Conservation (phyloP, 768 basidiomycete genomes). For the Tylopilus felleus region DNA sequence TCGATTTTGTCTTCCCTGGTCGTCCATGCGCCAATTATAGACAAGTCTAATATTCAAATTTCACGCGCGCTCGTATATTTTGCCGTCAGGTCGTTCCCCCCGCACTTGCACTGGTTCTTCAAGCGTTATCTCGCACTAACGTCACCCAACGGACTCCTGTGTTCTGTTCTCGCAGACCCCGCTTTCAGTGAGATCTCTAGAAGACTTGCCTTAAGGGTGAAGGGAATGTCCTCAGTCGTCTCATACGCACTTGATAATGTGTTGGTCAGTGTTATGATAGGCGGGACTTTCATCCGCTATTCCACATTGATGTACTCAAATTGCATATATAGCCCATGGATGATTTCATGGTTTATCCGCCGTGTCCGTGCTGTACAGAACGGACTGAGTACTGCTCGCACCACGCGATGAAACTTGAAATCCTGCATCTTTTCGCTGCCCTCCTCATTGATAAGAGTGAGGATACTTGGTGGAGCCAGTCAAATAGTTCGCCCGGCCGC, state of each 20-base stretch:
- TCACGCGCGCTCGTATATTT: slow-evolving; percentile 28
- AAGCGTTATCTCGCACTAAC: slow-evolving; percentile 22
- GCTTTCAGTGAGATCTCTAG: slow-evolving; percentile 10
- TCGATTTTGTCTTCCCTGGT: slow-evolving; percentile 42
- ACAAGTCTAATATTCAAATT: slow-evolving; percentile 1
- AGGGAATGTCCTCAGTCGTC: slow-evolving; percentile 3
- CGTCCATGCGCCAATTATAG: slow-evolving; percentile 38
- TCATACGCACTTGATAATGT: slow-evolving; percentile 12
- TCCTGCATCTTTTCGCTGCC: slow-evolving; percentile 40
- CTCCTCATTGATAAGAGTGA: slow-evolving; percentile 37
- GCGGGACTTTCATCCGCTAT: slow-evolving; percentile 15
- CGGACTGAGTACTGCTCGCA: slow-evolving; percentile 20
- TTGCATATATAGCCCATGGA: slow-evolving; percentile 46
- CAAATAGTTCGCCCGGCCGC: background rate
- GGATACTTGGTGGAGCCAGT: background rate
- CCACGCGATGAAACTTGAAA: slow-evolving; percentile 39
- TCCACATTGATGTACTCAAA: slow-evolving; percentile 20
- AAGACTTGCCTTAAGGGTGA: slow-evolving; percentile 14
- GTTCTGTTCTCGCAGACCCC: slow-evolving; percentile 19
- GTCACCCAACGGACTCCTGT: slow-evolving; percentile 11
- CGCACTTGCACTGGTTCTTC: slow-evolving; percentile 12
- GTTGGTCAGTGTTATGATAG: slow-evolving; percentile 28
- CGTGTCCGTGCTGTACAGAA: slow-evolving; percentile 29
- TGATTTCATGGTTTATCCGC: slow-evolving; percentile 43
- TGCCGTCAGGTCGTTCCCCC: slow-evolving; percentile 21